Evolutionary conservation across 2,329 filamentous ascomycete species (phyloP), one percentile per base, ranked within the genome.

Genomic region (Aplosporella prunicola): DNA sequence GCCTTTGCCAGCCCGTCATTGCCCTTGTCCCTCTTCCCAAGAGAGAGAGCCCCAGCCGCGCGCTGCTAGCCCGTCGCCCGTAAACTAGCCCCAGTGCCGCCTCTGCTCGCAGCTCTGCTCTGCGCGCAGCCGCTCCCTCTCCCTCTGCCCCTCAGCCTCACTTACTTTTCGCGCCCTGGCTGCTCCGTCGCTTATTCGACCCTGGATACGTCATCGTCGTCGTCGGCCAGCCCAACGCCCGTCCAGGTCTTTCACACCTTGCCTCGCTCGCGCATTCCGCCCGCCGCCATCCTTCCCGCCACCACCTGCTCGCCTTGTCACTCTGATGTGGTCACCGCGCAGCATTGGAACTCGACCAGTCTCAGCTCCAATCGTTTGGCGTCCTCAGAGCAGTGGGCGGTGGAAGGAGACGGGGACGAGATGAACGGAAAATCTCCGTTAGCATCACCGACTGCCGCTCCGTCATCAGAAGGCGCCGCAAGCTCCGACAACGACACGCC

Each of bases 361-460:
- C 32, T 32, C 32, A 40, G 32, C 38, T 40, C 38, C 24, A 34
- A 23, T 40, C 32, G 32, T 40, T 29, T 32, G 27, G 38, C 32
- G 38, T 26, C 38, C 22, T 26, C 31, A 35, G 32, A 35, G 25
- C 26, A 29, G 20, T 27, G 32, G 26, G 38, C 32, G 32, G 32
- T 40, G 38, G 38, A 22, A 40, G 37, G 37, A 40, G 37, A 40
- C 37, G 37, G 38, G 38, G 32, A 35, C 38, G 38, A 40, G 32
- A 40, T 40, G 38, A 40, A 26, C 38, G 35, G 20, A 40, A 40
- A 35, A 31, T 35, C 38, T 27, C 20, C 38, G 31, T 27, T 20
- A 29, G 32, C 38, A 30, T 35, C 38, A 26, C 32, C 38, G n/a
- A n/a, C n/a, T n/a, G n/a, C n/a, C n/a, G n/a, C n/a, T n/a, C n/a